Evolutionary conservation across 2,329 filamentous ascomycete genomes (phyloP).

Genomic region (Ustilaginoidea virens): DNA sequence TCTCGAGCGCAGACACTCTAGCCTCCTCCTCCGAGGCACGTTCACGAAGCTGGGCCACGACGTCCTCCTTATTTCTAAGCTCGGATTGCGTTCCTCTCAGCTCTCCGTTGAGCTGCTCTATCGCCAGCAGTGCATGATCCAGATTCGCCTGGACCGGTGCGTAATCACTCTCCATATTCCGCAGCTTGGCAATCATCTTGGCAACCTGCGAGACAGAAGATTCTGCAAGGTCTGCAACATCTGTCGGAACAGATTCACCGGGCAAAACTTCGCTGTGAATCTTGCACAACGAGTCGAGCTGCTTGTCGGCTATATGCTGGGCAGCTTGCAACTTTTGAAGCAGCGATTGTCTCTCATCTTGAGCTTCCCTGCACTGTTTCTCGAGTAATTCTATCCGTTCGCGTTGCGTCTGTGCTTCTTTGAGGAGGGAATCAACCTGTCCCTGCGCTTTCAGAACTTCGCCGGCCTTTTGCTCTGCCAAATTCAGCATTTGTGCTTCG

Average conservation of each 20-base stretch:
- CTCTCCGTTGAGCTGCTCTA: constrained; percentile 41
- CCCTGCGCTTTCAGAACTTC: constrained; percentile 43
- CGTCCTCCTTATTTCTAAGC: constrained; percentile 34
- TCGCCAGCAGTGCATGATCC: constrained; percentile 38
- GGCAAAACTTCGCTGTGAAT: constrained; percentile 44
- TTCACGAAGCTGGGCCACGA: constrained; percentile 37
- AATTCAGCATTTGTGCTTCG: constrained; percentile 53
- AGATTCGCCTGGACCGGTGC: constrained; percentile 47
- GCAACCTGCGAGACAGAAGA: constrained; percentile 41
- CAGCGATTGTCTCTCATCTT: constrained; percentile 37
- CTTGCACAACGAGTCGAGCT: constrained; percentile 39
- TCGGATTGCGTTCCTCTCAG: constrained; percentile 36
- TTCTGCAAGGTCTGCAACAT: constrained; percentile 43
- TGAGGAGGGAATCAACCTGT: constrained; percentile 46
- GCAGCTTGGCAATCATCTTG: constrained; percentile 43
- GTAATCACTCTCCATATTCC: constrained; percentile 42
- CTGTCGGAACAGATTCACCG: constrained; percentile 34
- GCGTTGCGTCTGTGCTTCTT: constrained; percentile 42
- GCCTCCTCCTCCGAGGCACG: constrained; percentile 36
- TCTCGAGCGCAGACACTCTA: constrained; percentile 36
- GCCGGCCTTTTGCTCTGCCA: constrained; percentile 41
- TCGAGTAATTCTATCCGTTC: constrained; percentile 45
- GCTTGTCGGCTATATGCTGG: constrained; percentile 35
- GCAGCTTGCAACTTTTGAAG: constrained; percentile 33
- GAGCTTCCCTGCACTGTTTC: constrained; percentile 36